Base-by-base conservation (phyloP, 2,329 filamentous ascomycete species). In the Grosmannia clavigera region DNA sequence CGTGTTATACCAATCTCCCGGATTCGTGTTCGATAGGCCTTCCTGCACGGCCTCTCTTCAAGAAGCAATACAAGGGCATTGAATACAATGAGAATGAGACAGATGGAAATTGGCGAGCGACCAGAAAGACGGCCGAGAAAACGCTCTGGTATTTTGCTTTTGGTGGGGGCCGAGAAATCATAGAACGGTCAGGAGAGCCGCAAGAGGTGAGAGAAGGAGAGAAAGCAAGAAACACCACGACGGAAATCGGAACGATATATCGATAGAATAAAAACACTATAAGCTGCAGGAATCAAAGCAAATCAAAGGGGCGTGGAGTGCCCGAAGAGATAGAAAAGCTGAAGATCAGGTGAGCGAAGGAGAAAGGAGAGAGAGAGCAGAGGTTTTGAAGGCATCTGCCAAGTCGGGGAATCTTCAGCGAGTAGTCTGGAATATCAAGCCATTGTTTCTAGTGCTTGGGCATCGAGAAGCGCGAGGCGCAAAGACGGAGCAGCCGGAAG, bases 381-480 rank as follows among this genome's bases (percentile, higher is more conserved):
- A 7, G 29, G 29, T 4, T 31, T 31, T 31, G 29, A 31, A 31
- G 29, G 29, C 29, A 7, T 7, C 33, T 35, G 33, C 6, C 10
- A 35, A 9, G 40, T 46, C 40, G 14, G 16, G 40, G 40, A 19
- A 22, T 50, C 3, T n/a, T 50, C 46, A 16, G 31, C 22, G 10
- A 35, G 33, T 27, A 29, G 35, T 57, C 19, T 52, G 48, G 51
- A 55, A 58, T 22, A 35, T 25, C 56, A 48, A 58, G 60, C 61
- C 61, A 43, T 58, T 48, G 58, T 62, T 62, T 62, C 61, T 60
- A 60, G 58, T 62, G 58, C 61, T 48, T 31, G 52, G 48, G n/a
- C 48, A 51, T 12, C 5, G 11, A 22, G 27, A 51, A 51, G 48
- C 27, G 19, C 40, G 4, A 3, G 4, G 40, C 12, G 12, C 40